phyloP scores from a whole-genome alignment of 176 grass and related monocot genomes.

The Oryza brachyantha region DNA sequence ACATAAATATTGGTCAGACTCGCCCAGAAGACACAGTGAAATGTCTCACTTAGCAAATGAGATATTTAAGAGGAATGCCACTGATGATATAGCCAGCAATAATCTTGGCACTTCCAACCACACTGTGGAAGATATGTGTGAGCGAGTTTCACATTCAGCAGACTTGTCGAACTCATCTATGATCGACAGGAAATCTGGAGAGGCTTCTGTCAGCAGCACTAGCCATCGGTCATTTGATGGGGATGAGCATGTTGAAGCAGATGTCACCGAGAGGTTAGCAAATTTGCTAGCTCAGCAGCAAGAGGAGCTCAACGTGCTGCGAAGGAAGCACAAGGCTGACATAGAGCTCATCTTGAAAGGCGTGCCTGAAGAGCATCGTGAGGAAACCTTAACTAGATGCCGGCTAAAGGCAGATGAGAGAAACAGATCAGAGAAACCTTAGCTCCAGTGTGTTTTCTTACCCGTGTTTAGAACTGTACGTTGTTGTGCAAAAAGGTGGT shows the following conservation, averaged over 20 bases:
- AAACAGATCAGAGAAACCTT: background rate
- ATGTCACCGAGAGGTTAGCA: slow-evolving; percentile 26
- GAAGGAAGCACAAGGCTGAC: slow-evolving; percentile 41
- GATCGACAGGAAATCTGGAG: background rate
- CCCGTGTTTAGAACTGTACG: background rate
- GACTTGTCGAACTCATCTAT: background rate
- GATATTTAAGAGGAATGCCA: slow-evolving; percentile 1
- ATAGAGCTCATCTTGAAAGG: slow-evolving; percentile 38
- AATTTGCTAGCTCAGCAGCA: slow-evolving; percentile 41
- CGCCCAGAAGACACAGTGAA: slow-evolving; percentile 47
- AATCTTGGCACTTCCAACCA: background rate
- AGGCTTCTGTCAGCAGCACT: background rate
- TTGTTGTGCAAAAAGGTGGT: slow-evolving; percentile 30
- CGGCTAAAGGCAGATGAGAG: slow-evolving; percentile 39
- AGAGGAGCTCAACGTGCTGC: slow-evolving; percentile 37
- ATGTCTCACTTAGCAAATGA: slow-evolving; percentile 25
- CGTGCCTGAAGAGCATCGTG: slow-evolving; percentile 32
- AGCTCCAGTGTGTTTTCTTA: slow-evolving; percentile 5
- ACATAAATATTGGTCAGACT: slow-evolving; percentile 59
- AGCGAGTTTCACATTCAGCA: background rate
- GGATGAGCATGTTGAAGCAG: background rate
- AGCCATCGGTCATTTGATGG: slow-evolving; percentile 2
- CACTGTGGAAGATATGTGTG: background rate
- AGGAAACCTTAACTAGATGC: slow-evolving; percentile 46
- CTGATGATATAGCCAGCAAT: background rate